Conservation (phyloP, 2,329 filamentous ascomycete species). For the Volutella citrinella region DNA sequence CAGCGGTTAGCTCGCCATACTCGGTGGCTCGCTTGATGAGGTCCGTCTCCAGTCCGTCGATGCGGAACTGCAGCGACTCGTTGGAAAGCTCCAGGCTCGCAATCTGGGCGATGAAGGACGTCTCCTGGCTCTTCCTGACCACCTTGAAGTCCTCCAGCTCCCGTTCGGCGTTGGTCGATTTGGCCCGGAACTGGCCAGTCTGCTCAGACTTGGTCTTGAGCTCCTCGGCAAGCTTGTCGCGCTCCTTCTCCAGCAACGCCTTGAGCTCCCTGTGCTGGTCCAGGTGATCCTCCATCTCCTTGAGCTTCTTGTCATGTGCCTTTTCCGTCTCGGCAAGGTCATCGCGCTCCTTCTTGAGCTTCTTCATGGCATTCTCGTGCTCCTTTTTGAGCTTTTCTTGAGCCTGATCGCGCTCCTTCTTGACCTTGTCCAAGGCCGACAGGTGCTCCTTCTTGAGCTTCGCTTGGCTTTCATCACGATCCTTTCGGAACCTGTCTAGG, state of each 20-base stretch:
- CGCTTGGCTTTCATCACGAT: not conserved
- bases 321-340: conserved; percentile 19
- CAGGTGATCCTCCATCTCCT: conserved; percentile 25
- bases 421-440: conserved; percentile 10
- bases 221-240: conserved; percentile 24
- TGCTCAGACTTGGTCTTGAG: conserved; percentile 9
- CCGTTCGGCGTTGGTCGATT: conserved; percentile 23
- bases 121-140: conserved; percentile 25
- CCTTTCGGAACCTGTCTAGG: conserved; percentile 16
- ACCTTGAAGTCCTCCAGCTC: conserved; percentile 21
- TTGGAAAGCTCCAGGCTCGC: conserved; percentile 25
- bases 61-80: conserved; percentile 23
- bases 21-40: conserved; percentile 21
- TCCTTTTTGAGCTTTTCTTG: conserved; percentile 19
- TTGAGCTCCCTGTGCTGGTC: conserved; percentile 22
- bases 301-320: conserved; percentile 19
- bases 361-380: conserved; percentile 14
- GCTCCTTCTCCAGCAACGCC: conserved; percentile 23
- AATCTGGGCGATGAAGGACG: conserved; percentile 22
- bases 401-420: conserved; percentile 16
- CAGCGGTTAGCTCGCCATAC: conserved; percentile 20
- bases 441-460: conserved; percentile 17
- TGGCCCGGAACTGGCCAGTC: conserved; percentile 19
- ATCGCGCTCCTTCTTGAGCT: conserved; percentile 21
- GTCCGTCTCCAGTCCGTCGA: conserved; percentile 20